Evolutionary conservation across 2,329 filamentous ascomycete genomes (phyloP).

Genomic region (Trichophyton equinum): DNA sequence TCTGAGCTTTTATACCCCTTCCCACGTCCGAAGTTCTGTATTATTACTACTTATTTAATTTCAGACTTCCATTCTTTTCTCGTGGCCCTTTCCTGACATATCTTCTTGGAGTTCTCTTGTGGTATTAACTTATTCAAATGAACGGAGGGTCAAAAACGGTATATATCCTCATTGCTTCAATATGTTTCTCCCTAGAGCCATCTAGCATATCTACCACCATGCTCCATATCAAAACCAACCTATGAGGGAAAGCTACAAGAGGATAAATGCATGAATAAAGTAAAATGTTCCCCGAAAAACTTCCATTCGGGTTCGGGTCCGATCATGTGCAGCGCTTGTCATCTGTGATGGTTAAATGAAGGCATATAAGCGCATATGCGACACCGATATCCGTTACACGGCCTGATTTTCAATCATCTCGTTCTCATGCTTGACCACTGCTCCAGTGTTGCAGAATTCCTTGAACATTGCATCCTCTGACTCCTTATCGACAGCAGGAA

Average conservation of each 20-base stretch:
- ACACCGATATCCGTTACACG: background rate
- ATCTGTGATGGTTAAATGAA: no score
- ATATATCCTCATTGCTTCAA: background rate
- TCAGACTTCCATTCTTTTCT: background rate
- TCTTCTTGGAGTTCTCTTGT: background rate
- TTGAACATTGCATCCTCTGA: conserved; percentile 7
- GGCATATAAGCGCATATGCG: background rate
- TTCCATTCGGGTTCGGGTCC: background rate
- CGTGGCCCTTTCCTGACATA: background rate
- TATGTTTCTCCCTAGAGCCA: background rate
- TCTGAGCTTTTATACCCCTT: background rate
- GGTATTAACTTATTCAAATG: background rate
- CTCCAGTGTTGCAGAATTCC: conserved; percentile 10
- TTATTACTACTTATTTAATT: conserved; percentile 1
- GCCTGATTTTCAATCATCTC: background rate
- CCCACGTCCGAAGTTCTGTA: background rate
- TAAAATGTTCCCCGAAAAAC: no score
- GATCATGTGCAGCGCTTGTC: background rate
- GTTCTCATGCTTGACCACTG: background rate
- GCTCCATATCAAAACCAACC: background rate
- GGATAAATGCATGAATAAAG: background rate
- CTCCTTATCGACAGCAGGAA: background rate
- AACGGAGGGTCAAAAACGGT: background rate
- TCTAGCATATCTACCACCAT: background rate
- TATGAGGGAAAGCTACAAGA: background rate